Percentiles rank a stretch among this genome's conserved stretches.
These are phyloP conservation scores for Priceomyces carsonii DNA, from an alignment of 805 yeast genomes.

Conservation along the genomic window DNA sequence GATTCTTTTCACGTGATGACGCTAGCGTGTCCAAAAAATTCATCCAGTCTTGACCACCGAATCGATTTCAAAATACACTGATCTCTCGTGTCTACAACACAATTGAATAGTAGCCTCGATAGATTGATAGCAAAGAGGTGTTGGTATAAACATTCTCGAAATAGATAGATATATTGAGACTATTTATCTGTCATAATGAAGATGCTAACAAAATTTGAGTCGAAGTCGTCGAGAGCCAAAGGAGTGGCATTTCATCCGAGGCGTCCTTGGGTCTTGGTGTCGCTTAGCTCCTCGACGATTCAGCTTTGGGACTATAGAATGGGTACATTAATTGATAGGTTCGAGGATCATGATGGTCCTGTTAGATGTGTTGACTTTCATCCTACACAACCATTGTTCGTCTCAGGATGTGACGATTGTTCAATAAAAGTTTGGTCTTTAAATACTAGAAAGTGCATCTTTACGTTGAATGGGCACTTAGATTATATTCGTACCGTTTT, in stretches of 20 bases:
- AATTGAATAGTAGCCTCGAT: constrained; percentile 6
- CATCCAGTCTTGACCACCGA: constrained; percentile 8
- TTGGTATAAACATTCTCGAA: background rate
- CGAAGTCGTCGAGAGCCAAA: constrained; percentile 96
- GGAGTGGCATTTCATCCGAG: constrained; percentile 97
- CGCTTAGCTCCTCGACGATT: constrained; percentile 95
- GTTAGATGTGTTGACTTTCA: constrained; percentile 95
- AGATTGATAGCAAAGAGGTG: background rate
- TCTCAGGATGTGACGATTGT: constrained; percentile 96
- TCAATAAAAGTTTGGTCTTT: constrained; percentile 95
- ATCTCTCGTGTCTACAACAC: constrained; percentile 2
- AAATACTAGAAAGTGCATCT: constrained; percentile 85
- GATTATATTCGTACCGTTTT: constrained; percentile 94
- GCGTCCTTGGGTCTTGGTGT: constrained; percentile 94
- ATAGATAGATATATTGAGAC: constrained; percentile 6
- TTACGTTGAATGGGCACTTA: constrained; percentile 89
- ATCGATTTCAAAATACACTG: constrained; percentile 4
- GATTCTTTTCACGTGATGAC: constrained; percentile 1
- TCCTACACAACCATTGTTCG: constrained; percentile 97
- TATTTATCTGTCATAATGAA: constrained; percentile 55
- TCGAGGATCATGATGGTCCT: constrained; percentile 98
- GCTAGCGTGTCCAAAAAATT: constrained; percentile 7
- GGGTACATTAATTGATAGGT: constrained; percentile 96
- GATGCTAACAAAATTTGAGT: constrained; percentile 82
- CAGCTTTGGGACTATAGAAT: constrained; percentile 99